These are phyloP conservation scores for Penicillium palitans DNA, from an alignment of 2,329 filamentous ascomycete genomes.

Conservation along the genomic window DNA sequence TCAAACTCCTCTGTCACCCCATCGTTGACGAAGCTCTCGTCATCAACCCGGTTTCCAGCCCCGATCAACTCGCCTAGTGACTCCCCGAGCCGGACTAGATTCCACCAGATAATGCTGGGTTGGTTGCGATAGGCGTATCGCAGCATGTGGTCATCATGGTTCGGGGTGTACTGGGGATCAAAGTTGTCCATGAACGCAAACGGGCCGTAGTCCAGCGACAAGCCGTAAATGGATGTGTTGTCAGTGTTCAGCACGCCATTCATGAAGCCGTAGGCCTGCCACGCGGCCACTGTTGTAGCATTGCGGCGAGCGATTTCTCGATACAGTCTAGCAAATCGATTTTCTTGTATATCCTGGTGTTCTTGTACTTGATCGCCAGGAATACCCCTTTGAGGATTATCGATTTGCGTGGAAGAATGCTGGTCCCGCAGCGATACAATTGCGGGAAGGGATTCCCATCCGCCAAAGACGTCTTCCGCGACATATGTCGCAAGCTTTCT, in stretches of 20 bases:
- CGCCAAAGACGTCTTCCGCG: slow-evolving; percentile 81
- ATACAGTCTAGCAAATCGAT: slow-evolving; percentile 83
- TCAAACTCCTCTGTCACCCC: slow-evolving; percentile 71
- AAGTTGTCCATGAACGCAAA: slow-evolving; percentile 99
- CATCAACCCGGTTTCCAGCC: slow-evolving; percentile 70
- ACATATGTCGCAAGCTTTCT: slow-evolving; percentile 77
- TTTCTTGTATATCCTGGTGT: slow-evolving; percentile 68
- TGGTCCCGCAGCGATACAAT: slow-evolving; percentile 49
- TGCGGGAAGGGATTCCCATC: slow-evolving; percentile 80
- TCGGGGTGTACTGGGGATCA: slow-evolving; percentile 90
- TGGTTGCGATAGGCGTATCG: slow-evolving; percentile 94
- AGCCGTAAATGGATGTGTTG: slow-evolving; percentile 86
- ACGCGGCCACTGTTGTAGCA: slow-evolving; percentile 81
- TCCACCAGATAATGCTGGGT: slow-evolving; percentile 98
- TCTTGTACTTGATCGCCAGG: slow-evolving; percentile 64
- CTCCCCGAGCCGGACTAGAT: slow-evolving; percentile 87
- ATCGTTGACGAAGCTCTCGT: slow-evolving; percentile 66
- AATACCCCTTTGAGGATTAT: slow-evolving; percentile 55
- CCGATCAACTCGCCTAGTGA: slow-evolving; percentile 85
- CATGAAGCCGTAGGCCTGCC: slow-evolving; percentile 99
- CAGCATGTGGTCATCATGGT: slow-evolving; percentile 87
- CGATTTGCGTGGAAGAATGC: slow-evolving; percentile 37
- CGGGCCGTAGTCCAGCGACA: slow-evolving; percentile 92
- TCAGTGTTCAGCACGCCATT: slow-evolving; percentile 98
- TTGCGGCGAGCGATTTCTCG: slow-evolving; percentile 84